These are phyloP conservation scores for Cynanchum wilfordii DNA, from an alignment of 257 asterid species.

Conservation along the genomic window DNA sequence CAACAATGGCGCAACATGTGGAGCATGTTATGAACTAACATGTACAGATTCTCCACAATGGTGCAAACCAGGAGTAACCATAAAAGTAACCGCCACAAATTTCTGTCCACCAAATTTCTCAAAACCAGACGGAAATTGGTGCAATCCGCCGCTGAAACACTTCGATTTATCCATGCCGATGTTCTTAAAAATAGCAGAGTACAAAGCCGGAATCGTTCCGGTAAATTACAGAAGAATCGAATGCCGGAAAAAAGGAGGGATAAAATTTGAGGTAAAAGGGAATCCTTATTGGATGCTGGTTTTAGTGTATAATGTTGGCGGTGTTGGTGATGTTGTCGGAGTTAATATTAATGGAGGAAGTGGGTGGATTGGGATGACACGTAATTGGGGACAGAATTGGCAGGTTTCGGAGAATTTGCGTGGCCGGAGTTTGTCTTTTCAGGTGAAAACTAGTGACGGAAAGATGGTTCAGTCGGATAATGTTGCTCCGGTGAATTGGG, in stretches of 20 bases:
- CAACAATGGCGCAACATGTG: constrained; percentile 19
- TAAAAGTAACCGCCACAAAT: constrained; percentile 38
- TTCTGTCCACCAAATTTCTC: constrained; percentile 35
- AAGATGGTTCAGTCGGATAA: constrained; percentile 1
- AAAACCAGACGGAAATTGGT: constrained; percentile 26
- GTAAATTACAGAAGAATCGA: constrained; percentile 20
- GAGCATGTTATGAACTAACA: neutral
- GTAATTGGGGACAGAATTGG: constrained; percentile 50
- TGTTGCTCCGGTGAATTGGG: neutral
- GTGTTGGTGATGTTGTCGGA: constrained; percentile 24
- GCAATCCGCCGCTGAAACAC: constrained; percentile 37
- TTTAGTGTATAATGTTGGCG: constrained; percentile 34
- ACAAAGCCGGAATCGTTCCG: constrained; percentile 38
- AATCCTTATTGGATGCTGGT: constrained; percentile 27
- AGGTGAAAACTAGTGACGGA: neutral
- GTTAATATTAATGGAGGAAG: constrained; percentile 15
- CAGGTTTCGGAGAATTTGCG: constrained; percentile 10
- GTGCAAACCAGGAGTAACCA: neutral
- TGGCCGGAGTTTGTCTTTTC: constrained; percentile 4
- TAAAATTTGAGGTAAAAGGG: constrained; percentile 30
- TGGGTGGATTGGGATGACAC: constrained; percentile 22
- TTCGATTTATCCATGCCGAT: constrained; percentile 33
- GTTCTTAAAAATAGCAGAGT: constrained; percentile 29
- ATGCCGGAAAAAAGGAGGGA: constrained; percentile 31
- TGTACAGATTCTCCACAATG: constrained; percentile 1